Percentiles rank a stretch among this genome's conserved stretches.
Conservation (phyloP, 2,329 filamentous ascomycete genomes). For the Stemphylium lycopersici region DNA sequence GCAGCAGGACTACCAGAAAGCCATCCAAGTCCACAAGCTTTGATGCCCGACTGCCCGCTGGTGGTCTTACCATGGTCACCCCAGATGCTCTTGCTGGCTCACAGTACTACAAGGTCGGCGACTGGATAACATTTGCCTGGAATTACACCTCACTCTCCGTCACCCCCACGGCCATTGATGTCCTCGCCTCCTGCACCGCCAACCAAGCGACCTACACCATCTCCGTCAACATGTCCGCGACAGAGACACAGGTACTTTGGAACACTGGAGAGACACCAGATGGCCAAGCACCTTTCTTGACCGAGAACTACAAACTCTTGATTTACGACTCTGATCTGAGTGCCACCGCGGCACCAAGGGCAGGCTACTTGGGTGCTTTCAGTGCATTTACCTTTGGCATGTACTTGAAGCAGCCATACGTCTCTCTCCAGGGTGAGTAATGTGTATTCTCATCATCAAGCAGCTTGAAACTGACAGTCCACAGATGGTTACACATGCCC, state of each 20-base stretch:
- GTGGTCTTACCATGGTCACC: conserved; percentile 67
- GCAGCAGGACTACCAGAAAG: conserved; percentile 25
- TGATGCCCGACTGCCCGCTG: conserved; percentile 61
- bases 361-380: conserved; percentile 62
- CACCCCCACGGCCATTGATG: conserved; percentile 65
- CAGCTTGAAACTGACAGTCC: conserved; percentile 10
- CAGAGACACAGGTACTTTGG: conserved; percentile 63
- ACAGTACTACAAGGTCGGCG: conserved; percentile 69
- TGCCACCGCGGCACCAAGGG: conserved; percentile 57
- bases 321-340: conserved; percentile 65
- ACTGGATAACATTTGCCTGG: conserved; percentile 69
- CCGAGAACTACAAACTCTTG: conserved; percentile 67
- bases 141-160: conserved; percentile 70
- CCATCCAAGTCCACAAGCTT: conserved; percentile 48
- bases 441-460: not conserved
- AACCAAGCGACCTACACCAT: conserved; percentile 68
- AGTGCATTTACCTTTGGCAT: conserved; percentile 66
- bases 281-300: conserved; percentile 55
- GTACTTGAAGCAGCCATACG: conserved; percentile 63
- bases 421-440: conserved; percentile 56
- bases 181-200: conserved; percentile 65
- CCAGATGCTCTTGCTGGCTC: conserved; percentile 57
- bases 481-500: conserved; percentile 60
- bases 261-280: conserved; percentile 56
- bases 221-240: conserved; percentile 62